phyloP scores from a whole-genome alignment of 2,329 filamentous ascomycete species.

The Acarospora socialis region DNA sequence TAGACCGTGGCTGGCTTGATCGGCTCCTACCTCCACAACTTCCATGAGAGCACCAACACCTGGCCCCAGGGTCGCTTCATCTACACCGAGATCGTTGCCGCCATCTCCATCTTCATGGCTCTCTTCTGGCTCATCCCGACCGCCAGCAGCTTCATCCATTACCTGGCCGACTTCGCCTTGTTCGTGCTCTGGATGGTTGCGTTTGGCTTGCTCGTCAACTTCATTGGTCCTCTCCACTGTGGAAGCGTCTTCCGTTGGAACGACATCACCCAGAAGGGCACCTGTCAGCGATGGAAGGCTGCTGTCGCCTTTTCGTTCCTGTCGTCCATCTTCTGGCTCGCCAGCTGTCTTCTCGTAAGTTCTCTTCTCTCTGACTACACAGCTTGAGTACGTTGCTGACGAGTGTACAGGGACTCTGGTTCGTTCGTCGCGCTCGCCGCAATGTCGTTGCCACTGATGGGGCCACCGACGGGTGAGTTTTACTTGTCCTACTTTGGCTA shows the following conservation, averaged over 20 bases:
- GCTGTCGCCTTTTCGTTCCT: constrained; percentile 59
- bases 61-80: constrained; percentile 54
- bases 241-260: constrained; percentile 47
- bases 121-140: constrained; percentile 63
- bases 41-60: constrained; percentile 20
- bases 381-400: no score
- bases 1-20: constrained; percentile 52
- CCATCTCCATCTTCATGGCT: constrained; percentile 51
- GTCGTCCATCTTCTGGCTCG: constrained; percentile 56
- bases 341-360: constrained; percentile 40
- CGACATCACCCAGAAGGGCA: constrained; percentile 33
- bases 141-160: constrained; percentile 51
- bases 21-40: constrained; percentile 47
- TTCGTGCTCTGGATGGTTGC: constrained; percentile 55
- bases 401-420: no score
- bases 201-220: constrained; percentile 52
- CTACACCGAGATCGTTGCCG: constrained; percentile 59
- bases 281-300: constrained; percentile 58
- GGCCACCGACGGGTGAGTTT: no score
- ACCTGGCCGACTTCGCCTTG: constrained; percentile 55
- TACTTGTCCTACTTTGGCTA: no score
- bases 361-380: no score
- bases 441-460: no score
- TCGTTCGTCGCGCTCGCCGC: no score
- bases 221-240: constrained; percentile 36